phyloP scores from a whole-genome alignment of 495 filamentous ascomycete genomes.

The Thermothielavioides terrestris region DNA sequence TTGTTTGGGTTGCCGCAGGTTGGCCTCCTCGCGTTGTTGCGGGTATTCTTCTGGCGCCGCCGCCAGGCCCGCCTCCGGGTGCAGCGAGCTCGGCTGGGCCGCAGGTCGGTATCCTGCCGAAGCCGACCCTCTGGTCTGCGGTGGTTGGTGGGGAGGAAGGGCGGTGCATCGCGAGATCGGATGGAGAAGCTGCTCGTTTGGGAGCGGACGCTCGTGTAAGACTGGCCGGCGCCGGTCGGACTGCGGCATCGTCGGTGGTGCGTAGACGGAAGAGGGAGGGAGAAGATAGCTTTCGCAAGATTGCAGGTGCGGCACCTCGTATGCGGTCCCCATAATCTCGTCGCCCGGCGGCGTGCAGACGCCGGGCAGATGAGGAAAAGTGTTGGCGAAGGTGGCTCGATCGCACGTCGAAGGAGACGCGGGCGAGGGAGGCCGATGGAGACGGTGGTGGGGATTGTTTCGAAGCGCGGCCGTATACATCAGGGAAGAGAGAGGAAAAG shows the following conservation, averaged over 20 bases:
- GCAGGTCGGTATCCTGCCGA: neutral
- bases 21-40: slow-evolving; percentile 5
- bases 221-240: slow-evolving; percentile 18
- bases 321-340: slow-evolving; percentile 40
- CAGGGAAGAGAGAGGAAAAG: slow-evolving; percentile 20
- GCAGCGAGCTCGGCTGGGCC: neutral
- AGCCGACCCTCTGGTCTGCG: neutral
- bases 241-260: slow-evolving; percentile 17
- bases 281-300: slow-evolving; percentile 32
- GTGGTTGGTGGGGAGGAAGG: neutral
- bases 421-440: slow-evolving; percentile 7
- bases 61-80: slow-evolving; percentile 2
- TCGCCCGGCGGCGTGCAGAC: slow-evolving; percentile 45
- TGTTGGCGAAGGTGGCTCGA: neutral
- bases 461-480: slow-evolving; percentile 11
- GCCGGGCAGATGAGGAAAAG: slow-evolving; percentile 15
- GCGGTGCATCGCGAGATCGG: slow-evolving; percentile 14
- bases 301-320: slow-evolving; percentile 35
- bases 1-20: slow-evolving; percentile 24
- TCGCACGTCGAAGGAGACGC: neutral
- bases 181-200: slow-evolving; percentile 24
- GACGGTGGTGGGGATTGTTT: neutral
- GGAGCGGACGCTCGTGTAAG: slow-evolving; percentile 21
- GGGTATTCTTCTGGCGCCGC: slow-evolving; percentile 13
- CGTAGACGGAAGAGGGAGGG: slow-evolving; percentile 27